Percentiles rank a stretch among this genome's conserved stretches.
phyloP scores from a whole-genome alignment of 495 filamentous ascomycete genomes.

The Annulohypoxylon maeteangense region DNA sequence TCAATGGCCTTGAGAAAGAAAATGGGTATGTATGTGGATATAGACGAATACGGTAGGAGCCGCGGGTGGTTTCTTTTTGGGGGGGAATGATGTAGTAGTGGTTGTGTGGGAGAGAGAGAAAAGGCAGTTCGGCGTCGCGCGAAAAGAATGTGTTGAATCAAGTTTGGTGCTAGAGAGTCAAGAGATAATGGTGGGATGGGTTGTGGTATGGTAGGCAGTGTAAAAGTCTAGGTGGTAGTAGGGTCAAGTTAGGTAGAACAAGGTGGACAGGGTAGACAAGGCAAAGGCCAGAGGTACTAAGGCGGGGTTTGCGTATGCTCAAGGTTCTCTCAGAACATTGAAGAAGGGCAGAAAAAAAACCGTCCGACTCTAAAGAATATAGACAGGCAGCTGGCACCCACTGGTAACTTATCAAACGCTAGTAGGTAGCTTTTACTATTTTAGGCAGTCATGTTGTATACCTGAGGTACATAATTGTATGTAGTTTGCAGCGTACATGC shows the following conservation, averaged over 20 bases:
- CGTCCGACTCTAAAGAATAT: background rate
- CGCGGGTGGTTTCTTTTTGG: slow-evolving; percentile 29
- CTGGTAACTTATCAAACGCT: background rate
- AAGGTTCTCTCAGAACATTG: background rate
- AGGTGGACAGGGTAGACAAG: slow-evolving; percentile 28
- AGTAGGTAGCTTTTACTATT: slow-evolving; percentile 11
- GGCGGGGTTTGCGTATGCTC: slow-evolving; percentile 35
- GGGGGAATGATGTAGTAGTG: slow-evolving; percentile 45
- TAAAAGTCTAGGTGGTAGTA: background rate
- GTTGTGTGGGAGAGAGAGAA: slow-evolving; percentile 42
- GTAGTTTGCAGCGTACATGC: background rate
- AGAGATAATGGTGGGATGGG: slow-evolving; percentile 19
- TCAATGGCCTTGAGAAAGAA: slow-evolving; percentile 37
- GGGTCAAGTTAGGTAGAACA: slow-evolving; percentile 29
- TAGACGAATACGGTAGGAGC: slow-evolving; percentile 39
- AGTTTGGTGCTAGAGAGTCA: slow-evolving; percentile 14
- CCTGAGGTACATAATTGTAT: background rate
- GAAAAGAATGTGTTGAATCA: slow-evolving; percentile 38
- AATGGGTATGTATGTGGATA: slow-evolving; percentile 18
- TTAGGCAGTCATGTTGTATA: slow-evolving; percentile 18
- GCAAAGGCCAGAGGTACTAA: slow-evolving; percentile 23
- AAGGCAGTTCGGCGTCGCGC: slow-evolving; percentile 42
- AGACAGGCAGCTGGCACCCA: slow-evolving; percentile 21
- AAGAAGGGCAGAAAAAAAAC: slow-evolving; percentile 21
- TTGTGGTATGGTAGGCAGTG: background rate